Evolutionary conservation across 192 early-diverging fungal genomes (phyloP).

Genomic region (Coemansia sp.): DNA sequence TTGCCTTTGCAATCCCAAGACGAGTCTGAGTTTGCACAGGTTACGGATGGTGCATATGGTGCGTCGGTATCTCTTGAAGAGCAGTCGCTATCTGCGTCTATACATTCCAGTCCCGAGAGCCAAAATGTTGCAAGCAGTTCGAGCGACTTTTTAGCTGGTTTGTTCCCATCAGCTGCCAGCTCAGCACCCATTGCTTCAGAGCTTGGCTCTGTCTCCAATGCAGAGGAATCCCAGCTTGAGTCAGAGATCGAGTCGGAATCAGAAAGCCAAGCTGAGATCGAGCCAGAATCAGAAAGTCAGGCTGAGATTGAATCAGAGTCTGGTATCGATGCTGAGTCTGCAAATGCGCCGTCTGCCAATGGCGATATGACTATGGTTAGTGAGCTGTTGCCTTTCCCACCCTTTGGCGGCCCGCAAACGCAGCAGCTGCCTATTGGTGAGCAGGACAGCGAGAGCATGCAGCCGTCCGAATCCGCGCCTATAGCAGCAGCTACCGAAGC

Average conservation of each 20-base stretch:
- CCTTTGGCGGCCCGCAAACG: constrained; percentile 31
- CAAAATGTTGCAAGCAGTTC: neutral
- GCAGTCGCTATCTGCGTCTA: constrained; percentile 4
- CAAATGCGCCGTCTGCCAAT: constrained; percentile 1
- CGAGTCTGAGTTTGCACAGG: neutral
- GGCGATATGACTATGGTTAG: constrained; percentile 35
- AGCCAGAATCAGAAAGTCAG: neutral
- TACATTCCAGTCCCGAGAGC: neutral
- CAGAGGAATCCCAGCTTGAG: neutral
- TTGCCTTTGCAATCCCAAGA: neutral
- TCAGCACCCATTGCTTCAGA: constrained; percentile 2
- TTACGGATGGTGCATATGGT: constrained; percentile 1
- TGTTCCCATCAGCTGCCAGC: constrained; percentile 9
- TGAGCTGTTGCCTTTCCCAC: constrained; percentile 39
- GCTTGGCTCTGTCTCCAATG: neutral
- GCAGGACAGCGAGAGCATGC: constrained; percentile 4
- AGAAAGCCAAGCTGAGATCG: neutral
- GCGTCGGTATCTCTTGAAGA: constrained; percentile 13
- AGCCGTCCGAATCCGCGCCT: neutral
- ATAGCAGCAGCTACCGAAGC: neutral
- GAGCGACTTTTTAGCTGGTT: neutral
- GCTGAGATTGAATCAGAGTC: too few relatives aligned
- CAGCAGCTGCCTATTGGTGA: constrained; percentile 15
- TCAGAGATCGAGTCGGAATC: neutral
- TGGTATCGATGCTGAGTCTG: neutral